These are phyloP conservation scores for Sarocladiaceae sp. DNA, from an alignment of 2,329 filamentous ascomycete species.

Conservation along the genomic window DNA sequence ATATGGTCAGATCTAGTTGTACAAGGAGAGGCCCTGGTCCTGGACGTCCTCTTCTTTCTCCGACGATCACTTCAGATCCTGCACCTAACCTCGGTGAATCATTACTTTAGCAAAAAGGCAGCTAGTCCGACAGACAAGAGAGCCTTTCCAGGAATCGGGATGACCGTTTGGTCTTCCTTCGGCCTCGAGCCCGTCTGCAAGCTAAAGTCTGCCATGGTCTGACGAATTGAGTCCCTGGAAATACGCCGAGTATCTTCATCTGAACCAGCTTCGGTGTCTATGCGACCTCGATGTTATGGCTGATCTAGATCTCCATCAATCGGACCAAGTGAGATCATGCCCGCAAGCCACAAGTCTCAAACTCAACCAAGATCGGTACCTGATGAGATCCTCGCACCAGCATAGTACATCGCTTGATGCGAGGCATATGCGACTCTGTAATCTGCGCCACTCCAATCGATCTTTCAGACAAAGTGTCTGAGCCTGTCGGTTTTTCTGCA, in stretches of 20 bases:
- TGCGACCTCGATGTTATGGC: neutral
- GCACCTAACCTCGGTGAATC: neutral
- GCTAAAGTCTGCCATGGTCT: too few relatives aligned
- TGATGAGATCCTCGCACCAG: neutral
- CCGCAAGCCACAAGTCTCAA: constrained; percentile 5
- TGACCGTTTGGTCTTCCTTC: too few relatives aligned
- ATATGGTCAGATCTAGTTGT: neutral
- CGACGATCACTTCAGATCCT: constrained; percentile 7
- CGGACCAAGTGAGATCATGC: neutral
- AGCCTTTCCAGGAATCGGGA: too few relatives aligned
- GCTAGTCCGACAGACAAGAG: too few relatives aligned
- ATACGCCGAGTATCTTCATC: too few relatives aligned
- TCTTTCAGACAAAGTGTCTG: too few relatives aligned
- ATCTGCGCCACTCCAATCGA: too few relatives aligned
- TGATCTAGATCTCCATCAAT: neutral
- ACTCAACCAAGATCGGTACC: neutral
- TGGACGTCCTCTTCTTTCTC: neutral
- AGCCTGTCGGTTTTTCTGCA: too few relatives aligned
- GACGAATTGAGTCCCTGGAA: too few relatives aligned
- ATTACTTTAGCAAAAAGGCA: neutral
- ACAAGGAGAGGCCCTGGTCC: neutral
- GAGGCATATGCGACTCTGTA: too few relatives aligned
- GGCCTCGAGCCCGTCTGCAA: too few relatives aligned
- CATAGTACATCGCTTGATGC: too few relatives aligned
- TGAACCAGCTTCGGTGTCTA: neutral